Percentiles rank a stretch among this genome's conserved stretches.
phyloP scores from a whole-genome alignment of 345 rosid genomes.

The Euphorbia tirucalli region DNA sequence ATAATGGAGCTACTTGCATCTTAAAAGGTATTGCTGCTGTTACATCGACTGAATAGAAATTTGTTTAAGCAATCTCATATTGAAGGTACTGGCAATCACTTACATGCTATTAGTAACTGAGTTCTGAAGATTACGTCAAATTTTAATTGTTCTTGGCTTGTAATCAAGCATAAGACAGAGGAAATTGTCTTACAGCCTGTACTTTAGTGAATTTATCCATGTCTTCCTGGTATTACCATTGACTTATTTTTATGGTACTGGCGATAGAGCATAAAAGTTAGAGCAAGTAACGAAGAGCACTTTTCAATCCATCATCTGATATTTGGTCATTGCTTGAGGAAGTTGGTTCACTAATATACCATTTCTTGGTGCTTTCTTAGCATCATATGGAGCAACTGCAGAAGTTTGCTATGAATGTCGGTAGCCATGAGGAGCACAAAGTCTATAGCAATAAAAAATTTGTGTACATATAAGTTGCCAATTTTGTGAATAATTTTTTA shows the following conservation, averaged over 20 bases:
- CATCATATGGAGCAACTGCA: neutral
- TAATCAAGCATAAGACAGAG: neutral
- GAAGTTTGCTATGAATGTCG: neutral
- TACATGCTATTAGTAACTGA: neutral
- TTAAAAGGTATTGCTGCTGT: constrained; percentile 1
- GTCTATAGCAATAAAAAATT: neutral
- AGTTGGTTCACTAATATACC: neutral
- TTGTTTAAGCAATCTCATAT: neutral
- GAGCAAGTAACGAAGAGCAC: neutral
- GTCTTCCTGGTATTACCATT: neutral
- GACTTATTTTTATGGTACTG: neutral
- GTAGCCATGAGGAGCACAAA: neutral
- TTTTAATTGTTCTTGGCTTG: neutral
- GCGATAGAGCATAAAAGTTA: neutral
- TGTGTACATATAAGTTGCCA: neutral
- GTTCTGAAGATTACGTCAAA: neutral
- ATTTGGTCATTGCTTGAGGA: neutral
- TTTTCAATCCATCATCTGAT: neutral
- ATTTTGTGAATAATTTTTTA: neutral
- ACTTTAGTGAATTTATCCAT: neutral
- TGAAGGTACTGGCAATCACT: neutral
- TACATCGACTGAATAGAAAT: neutral
- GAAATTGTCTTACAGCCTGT: neutral
- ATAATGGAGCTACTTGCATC: neutral
- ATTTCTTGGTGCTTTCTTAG: neutral